Evolutionary conservation across 106 monocot genomes (phyloP), one percentile per base, ranked within the genome.

Genomic region (Phalaenopsis equestris): DNA sequence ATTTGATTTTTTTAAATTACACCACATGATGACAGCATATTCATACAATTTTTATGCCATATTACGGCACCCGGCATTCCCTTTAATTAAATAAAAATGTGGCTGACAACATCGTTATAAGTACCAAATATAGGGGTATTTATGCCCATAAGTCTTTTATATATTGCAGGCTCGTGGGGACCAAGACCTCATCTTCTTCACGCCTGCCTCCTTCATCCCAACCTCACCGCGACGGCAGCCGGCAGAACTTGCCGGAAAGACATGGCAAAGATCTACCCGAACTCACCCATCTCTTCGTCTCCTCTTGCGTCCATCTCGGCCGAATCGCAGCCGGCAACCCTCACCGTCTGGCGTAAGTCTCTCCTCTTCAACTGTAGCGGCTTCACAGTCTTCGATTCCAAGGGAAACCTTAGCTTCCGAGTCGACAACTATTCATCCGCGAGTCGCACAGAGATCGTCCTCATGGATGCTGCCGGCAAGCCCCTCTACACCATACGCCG

Each of bases 321-420:
- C 8, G 38, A 55, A 36, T 15, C 18, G 3, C 61, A 79, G 12
- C 52, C 36, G 1, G 68, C 39, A 4, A 70, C 75, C 45, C 81
- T 86, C 78, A 85, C 87, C n/a, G 90, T 90, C 37, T 90, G 90
- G 90, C 76, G 84, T 55, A 87, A 84, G 75, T 90, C 90, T 45
- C 83, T 90, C 8, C 82, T 90, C 56, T 78, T 90, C 49, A 87
- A 87, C 77, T 81, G 87, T 14, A 77, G 82, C 14, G 90, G 90
- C 4, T 90, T 90, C 85, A 90, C 90, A 1, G 90, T 90, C 41
- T 90, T 82, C 81, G 87, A 87, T 75, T 74, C 70, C 10, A 84
- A 87, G 52, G 90, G 90, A 6, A 78, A 87, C 47, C 90, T 90
- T 55, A 77, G 79, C 36, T 90, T 84, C 81, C 80, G 90, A 2